Base-by-base conservation (phyloP, 495 filamentous ascomycete species). In the Aspergillus saccharolyticus region DNA sequence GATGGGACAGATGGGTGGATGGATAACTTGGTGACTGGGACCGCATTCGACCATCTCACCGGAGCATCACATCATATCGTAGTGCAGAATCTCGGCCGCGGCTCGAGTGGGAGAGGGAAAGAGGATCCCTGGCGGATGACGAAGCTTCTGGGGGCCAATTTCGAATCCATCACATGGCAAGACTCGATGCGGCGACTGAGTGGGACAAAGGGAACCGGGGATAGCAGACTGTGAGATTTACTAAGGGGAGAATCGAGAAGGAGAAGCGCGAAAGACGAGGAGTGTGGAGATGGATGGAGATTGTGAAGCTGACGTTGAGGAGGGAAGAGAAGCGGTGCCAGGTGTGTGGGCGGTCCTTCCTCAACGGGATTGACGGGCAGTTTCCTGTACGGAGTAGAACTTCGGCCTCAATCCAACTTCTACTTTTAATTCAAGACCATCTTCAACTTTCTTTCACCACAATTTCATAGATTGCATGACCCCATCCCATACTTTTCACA, bases 141-240 rank as follows among this genome's bases (percentile, higher is more conserved):
- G 47, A 50, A 50, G 47, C 47, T 17, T 50, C 47, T 24, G 47
- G 22, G 22, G 15, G 8, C 19, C 21, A 25, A 20, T 25, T 22
- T 49, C 12, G 46, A 22, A 49, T 49, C 21, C 21, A 49, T 49
- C 46, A 49, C 46, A 49, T 49, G 46, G 19, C 20, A n/a, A 18
- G n/a, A 4, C 33, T 39, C 33, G 33, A 39, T 39, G 33, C 33
- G 33, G 33, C 33, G 33, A 39, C 33, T 30, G 33, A 15, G 33
- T 39, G 33, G 33, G 33, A 39, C 33, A 39, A 12, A 39, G 10
- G 14, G 33, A 15, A 39, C 12, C 3, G 25, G 33, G 12, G 12
- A 39, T 5, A 39, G 12, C 10, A 9, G 33, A 15, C 2, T 2
- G 7, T 5, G 5, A 21, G 15, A 18, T 49, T n/a, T n/a, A n/a